Evolutionary conservation across 192 early-diverging fungal genomes (phyloP).

Genomic region (Coemansia sp.): DNA sequence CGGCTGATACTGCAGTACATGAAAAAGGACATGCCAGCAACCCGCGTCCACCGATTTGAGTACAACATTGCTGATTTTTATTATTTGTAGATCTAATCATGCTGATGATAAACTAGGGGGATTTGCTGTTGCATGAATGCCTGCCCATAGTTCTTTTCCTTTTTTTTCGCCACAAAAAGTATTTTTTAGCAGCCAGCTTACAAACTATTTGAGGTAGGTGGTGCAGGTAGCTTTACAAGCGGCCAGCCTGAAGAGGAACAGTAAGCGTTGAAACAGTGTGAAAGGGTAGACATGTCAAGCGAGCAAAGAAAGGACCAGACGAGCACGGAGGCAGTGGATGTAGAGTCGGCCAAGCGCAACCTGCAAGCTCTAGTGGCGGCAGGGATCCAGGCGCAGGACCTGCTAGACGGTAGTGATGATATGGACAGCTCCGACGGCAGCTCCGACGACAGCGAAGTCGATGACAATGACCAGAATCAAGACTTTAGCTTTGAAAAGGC

Average conservation of each 20-base stretch:
- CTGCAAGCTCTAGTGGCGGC: constrained; percentile 47
- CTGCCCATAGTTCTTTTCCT: too few species aligned
- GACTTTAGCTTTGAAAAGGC: not conserved
- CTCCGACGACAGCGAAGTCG: constrained; percentile 13
- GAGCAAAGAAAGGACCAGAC: too few species aligned
- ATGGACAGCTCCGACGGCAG: constrained; percentile 16
- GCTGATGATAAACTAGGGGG: too few species aligned
- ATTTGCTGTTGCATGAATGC: too few species aligned
- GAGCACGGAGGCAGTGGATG: constrained; percentile 13
- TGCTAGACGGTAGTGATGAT: constrained; percentile 25
- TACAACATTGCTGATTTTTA: constrained; percentile 43
- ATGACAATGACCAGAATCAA: not conserved
- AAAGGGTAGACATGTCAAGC: too few species aligned
- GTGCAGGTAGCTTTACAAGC: too few species aligned
- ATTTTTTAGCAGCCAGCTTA: too few species aligned
- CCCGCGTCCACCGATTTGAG: constrained; percentile 44
- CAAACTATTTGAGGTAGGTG: too few species aligned
- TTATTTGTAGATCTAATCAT: not conserved
- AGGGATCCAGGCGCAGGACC: constrained; percentile 40
- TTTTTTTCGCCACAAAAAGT: too few species aligned
- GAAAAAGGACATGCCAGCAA: constrained; percentile 45
- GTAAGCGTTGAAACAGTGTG: too few species aligned
- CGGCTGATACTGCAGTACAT: constrained; percentile 48
- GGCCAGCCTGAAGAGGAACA: too few species aligned
- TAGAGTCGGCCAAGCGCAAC: constrained; percentile 49